Evolutionary conservation across 2,329 filamentous ascomycete species (phyloP).

Genomic region (Ophiocordyceps sinensis): DNA sequence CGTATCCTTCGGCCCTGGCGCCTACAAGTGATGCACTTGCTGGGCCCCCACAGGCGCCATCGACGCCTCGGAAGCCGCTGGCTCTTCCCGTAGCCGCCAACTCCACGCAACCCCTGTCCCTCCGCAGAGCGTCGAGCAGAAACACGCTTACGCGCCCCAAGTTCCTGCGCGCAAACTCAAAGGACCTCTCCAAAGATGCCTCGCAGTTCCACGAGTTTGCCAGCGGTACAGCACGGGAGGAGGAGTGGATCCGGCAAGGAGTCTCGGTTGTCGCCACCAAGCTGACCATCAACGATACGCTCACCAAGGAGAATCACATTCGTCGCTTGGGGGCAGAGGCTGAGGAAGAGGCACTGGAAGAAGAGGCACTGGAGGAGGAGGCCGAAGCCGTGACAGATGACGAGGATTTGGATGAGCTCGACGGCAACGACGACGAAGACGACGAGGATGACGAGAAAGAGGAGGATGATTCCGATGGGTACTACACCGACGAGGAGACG

Average conservation of each 20-base stretch:
- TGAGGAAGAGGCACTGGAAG: conserved; percentile 74
- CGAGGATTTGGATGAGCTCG: conserved; percentile 33
- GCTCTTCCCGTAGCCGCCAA: conserved; percentile 7
- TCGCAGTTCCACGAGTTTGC: conserved; percentile 83
- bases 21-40: conserved; percentile 17
- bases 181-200: conserved; percentile 37
- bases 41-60: conserved; percentile 6
- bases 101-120: conserved; percentile 9
- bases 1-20: conserved; percentile 44
- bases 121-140: conserved; percentile 9
- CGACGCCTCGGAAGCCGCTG: conserved; percentile 16
- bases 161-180: conserved; percentile 35
- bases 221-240: conserved; percentile 64
- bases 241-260: conserved; percentile 77
- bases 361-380: conserved; percentile 33
- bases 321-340: conserved; percentile 76
- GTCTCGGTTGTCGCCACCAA: conserved; percentile 48
- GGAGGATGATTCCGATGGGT: conserved; percentile 47
- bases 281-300: conserved; percentile 77
- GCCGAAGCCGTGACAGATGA: conserved; percentile 26
- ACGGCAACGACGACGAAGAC: conserved; percentile 37
- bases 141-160: conserved; percentile 18
- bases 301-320: conserved; percentile 81
- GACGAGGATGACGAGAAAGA: conserved; percentile 35
- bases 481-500: conserved; percentile 59